Evolutionary conservation across 2,329 filamentous ascomycete genomes (phyloP).

Genomic region (Colletotrichum noveboracense): DNA sequence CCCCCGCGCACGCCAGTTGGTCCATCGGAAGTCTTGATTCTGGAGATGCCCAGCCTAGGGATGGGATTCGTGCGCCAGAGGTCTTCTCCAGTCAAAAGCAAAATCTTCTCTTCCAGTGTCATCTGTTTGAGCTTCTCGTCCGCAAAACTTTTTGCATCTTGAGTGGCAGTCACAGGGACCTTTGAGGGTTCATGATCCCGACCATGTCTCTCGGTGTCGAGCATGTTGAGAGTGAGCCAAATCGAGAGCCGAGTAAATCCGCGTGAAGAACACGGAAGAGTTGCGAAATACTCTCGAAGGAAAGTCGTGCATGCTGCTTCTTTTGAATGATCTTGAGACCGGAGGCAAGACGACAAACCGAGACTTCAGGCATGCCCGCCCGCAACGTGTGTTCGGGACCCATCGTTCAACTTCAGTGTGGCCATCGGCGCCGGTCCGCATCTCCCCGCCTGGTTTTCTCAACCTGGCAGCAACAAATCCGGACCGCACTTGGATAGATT

Average conservation of each 20-base stretch:
- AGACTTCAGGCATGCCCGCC: not conserved
- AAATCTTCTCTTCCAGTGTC: not conserved
- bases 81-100: not conserved
- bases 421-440: not conserved
- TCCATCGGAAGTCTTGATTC: not conserved
- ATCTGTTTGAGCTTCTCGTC: not conserved
- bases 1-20: not conserved
- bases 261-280: not conserved
- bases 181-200: not conserved
- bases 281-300: not conserved
- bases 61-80: not conserved
- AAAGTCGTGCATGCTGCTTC: not conserved
- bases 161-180: not conserved
- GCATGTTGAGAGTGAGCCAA: not conserved
- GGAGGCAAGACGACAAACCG: not conserved
- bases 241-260: not conserved
- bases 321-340: not conserved
- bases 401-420: not conserved
- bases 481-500: rapidly evolving
- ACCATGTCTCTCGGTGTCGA: not conserved
- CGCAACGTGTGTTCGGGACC: not conserved
- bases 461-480: not conserved
- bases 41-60: not conserved
- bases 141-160: not conserved
- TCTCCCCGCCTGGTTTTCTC: not conserved